Conservation (phyloP, 73 alveolate genomes). For the Breviolum minutum region DNA sequence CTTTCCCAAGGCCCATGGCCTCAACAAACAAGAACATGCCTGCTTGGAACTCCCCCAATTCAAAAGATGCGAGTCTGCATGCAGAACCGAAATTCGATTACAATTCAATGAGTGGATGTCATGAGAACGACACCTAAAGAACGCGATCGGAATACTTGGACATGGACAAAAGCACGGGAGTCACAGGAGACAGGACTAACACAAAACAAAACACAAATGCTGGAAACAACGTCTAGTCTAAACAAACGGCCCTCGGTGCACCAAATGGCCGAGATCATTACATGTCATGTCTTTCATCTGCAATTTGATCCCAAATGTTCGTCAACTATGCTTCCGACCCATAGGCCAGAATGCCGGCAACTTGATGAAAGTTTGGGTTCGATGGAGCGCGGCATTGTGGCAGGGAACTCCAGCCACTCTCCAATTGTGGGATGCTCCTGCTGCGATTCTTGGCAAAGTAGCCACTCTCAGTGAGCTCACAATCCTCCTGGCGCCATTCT, state of each 20-base stretch:
- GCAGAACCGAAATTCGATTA: not conserved
- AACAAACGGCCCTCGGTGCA: no score
- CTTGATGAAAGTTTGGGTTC: slow-evolving; percentile 19
- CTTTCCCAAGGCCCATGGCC: slow-evolving; percentile 22
- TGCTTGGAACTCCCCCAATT: not conserved
- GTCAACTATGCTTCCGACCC: not conserved
- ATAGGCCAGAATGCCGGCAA: not conserved
- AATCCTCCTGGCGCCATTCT: not conserved
- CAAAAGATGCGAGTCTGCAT: not conserved
- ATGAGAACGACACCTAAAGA: not conserved
- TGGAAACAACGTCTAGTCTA: no score
- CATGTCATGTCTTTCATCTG: no score
- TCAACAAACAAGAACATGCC: not conserved
- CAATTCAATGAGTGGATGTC: not conserved
- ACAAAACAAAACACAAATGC: no score
- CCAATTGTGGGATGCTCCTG: not conserved
- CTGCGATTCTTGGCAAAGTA: slow-evolving; percentile 22
- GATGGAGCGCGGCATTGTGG: not conserved
- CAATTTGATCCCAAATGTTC: not conserved
- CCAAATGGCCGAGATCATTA: no score
- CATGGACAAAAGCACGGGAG: not conserved
- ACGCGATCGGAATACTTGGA: not conserved
- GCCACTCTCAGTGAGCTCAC: slow-evolving; percentile 38
- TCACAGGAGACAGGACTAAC: no score
- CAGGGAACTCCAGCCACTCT: not conserved